Conservation (phyloP, 1,139 yeast species). For the Candida sp. region DNA sequence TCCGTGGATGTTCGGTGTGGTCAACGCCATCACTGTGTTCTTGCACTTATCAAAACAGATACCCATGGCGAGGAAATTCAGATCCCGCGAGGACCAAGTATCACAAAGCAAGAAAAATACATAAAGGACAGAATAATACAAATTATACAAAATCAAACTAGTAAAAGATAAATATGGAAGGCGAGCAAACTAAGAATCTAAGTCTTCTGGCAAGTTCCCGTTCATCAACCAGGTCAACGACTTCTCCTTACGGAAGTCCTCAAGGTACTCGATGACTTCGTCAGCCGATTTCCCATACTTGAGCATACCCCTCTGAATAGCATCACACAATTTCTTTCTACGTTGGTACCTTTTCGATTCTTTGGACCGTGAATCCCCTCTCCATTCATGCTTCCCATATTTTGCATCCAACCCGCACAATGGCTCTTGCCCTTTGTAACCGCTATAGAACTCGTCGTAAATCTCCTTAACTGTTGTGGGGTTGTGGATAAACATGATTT, state of each 20-base stretch:
- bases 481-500: slow-evolving; percentile 46
- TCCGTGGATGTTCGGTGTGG: neutral
- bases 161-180: neutral
- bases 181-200: slow-evolving; percentile 15
- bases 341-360: slow-evolving; percentile 51
- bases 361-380: slow-evolving; percentile 53
- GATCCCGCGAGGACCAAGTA: neutral
- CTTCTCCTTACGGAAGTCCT: slow-evolving; percentile 48
- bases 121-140: neutral
- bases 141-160: neutral
- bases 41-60: neutral
- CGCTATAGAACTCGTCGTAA: slow-evolving; percentile 51
- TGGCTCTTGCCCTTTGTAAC: slow-evolving; percentile 51
- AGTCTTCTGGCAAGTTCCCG: slow-evolving; percentile 48
- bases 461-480: slow-evolving; percentile 52
- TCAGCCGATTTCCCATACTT: slow-evolving; percentile 47
- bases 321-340: slow-evolving; percentile 49
- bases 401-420: slow-evolving; percentile 47
- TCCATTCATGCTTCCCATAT: slow-evolving; percentile 51
- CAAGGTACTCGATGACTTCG: slow-evolving; percentile 47
- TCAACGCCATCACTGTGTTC: neutral
- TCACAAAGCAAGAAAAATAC: neutral
- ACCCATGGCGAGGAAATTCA: neutral
- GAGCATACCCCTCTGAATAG: slow-evolving; percentile 45
- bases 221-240: slow-evolving; percentile 56